Percentiles rank a stretch among this genome's conserved stretches.
Evolutionary conservation across 768 basidiomycete genomes (phyloP).

Genomic region (Strobilomyces echinocephalus): DNA sequence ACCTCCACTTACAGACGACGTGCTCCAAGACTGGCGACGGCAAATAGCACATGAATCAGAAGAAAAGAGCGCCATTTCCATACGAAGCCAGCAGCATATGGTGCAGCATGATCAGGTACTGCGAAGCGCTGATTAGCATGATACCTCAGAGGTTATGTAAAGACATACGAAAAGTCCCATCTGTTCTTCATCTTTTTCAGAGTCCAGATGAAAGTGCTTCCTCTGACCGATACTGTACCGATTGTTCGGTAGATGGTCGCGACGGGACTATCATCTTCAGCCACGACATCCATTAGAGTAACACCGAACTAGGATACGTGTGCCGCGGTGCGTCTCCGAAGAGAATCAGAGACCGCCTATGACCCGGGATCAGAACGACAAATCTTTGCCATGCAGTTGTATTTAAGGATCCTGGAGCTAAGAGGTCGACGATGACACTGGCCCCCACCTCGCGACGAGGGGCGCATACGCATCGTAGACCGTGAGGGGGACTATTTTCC

Average conservation of each 20-base stretch:
- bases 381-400: background rate
- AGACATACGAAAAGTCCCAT: conserved; percentile 7
- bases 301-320: background rate
- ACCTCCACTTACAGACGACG: too few relatives aligned
- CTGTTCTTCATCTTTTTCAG: conserved; percentile 5
- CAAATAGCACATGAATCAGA: conserved; percentile 6
- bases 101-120: conserved; percentile 6
- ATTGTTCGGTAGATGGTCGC: background rate
- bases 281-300: background rate
- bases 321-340: conserved; percentile 1
- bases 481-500: conserved; percentile 7
- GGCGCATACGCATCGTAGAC: conserved; percentile 14
- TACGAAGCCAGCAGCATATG: background rate
- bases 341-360: background rate
- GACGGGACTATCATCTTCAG: background rate
- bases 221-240: background rate
- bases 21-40: background rate
- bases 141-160: background rate
- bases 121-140: background rate
- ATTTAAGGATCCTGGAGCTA: conserved; percentile 15
- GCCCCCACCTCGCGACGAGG: conserved; percentile 4
- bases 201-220: background rate
- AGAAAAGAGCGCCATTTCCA: conserved; percentile 9
- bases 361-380: background rate
- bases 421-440: conserved; percentile 2